These are phyloP conservation scores for Pterocarpus macrocarpus DNA, from an alignment of 306 rosid species.

Conservation along the genomic window DNA sequence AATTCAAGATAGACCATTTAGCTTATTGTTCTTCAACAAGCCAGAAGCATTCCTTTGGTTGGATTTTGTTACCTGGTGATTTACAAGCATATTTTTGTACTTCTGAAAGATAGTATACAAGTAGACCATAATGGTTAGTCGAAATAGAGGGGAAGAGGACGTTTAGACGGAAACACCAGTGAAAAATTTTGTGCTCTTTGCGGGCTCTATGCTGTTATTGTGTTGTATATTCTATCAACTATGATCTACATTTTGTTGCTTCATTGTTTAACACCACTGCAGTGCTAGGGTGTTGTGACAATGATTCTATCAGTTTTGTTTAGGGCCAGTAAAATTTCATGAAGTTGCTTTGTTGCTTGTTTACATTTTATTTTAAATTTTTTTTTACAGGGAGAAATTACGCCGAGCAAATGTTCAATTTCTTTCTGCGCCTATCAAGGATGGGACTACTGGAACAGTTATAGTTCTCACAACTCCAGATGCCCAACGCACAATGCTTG, in stretches of 20 bases:
- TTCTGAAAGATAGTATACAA: neutral
- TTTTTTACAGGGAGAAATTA: slow-evolving; percentile 69
- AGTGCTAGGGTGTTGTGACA: neutral
- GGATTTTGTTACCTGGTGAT: slow-evolving; percentile 1
- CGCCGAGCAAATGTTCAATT: slow-evolving; percentile 89
- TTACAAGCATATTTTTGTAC: neutral
- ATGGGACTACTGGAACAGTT: slow-evolving; percentile 95
- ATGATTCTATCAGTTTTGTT: slow-evolving; percentile 12
- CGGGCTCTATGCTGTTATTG: neutral
- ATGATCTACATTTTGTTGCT: slow-evolving; percentile 26
- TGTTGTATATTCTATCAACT: neutral
- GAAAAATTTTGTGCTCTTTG: neutral
- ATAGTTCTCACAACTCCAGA: slow-evolving; percentile 97
- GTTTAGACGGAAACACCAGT: neutral
- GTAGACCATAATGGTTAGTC: neutral
- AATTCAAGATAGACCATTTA: slow-evolving; percentile 8
- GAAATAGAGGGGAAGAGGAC: neutral
- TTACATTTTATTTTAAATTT: slow-evolving; percentile 23
- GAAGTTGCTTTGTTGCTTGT: neutral
- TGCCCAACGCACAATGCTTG: slow-evolving; percentile 97
- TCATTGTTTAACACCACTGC: neutral
- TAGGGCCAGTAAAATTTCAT: slow-evolving; percentile 16
- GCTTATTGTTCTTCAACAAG: slow-evolving; percentile 2
- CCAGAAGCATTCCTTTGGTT: neutral
- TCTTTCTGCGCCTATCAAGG: slow-evolving; percentile 79